Evolutionary conservation across 169 alveolate species (phyloP).

Genomic region (Plasmodium inui): DNA sequence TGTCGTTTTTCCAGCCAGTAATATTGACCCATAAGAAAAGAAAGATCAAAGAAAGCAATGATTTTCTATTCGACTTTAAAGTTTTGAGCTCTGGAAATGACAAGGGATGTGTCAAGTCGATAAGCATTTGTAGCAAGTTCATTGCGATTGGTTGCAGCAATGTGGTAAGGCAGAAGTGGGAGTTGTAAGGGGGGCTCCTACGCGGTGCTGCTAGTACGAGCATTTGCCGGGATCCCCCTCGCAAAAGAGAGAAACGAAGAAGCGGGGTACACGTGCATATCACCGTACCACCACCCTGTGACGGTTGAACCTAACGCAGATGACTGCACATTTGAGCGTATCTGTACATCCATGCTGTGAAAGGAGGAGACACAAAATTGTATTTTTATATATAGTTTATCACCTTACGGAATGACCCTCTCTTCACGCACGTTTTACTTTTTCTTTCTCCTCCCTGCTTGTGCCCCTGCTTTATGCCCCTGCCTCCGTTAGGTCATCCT

Average conservation of each 20-base stretch:
- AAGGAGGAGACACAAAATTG: background rate
- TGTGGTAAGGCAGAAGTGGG: conserved; percentile 29
- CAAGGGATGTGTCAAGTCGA: conserved; percentile 28
- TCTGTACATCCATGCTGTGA: background rate
- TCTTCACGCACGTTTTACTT: background rate
- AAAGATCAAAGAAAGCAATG: background rate
- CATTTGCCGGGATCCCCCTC: background rate
- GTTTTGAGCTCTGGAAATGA: conserved; percentile 17
- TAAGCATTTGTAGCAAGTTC: conserved; percentile 44
- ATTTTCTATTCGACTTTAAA: conserved; percentile 35
- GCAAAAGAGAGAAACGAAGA: background rate
- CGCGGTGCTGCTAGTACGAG: background rate
- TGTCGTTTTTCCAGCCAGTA: conserved; percentile 33
- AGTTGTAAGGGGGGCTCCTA: background rate
- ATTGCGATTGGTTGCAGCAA: conserved; percentile 40
- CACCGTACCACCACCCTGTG: background rate
- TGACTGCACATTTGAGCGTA: background rate
- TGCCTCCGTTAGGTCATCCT: conserved; percentile 6
- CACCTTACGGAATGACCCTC: background rate
- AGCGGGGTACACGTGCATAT: background rate
- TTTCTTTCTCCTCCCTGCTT: too few relatives aligned
- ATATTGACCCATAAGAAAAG: conserved; percentile 23
- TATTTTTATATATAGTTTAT: background rate
- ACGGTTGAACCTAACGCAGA: background rate
- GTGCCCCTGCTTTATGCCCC: background rate